Base-by-base conservation (phyloP, 257 asterid species). In the Thymus mandschuricus region DNA sequence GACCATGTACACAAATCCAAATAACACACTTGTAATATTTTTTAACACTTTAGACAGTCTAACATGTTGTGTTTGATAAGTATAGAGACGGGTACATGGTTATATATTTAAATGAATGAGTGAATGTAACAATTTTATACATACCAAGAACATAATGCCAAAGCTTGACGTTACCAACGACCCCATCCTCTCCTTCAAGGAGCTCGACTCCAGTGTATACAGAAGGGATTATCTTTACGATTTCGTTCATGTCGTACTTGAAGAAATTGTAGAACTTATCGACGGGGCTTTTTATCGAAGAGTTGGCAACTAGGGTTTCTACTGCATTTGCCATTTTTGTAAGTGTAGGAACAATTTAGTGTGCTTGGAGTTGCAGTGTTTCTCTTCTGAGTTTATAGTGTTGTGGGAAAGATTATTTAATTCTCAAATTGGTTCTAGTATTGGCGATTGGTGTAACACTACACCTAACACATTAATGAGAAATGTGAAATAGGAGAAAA, bases 91-190 rank as follows among this genome's bases (percentile, higher is more conserved):
- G 10, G 50, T 45, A 45, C 10, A 45, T 45, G 3, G 10, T 45
- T 21, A 21, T 21, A 21, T 21, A 21, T 21, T 21, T 21, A 21
- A 21, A 21, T 21, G 21, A 45, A 0, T 10, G n/a, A 11, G 40
- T 35, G 40, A 38, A 38, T 7, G 8, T 38, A 7, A 38, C 41
- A 38, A 33, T 4, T 38, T 38, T 7, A 38, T 38, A 38, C 4
- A 5, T 31, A 81, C 85, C 85, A 51, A 78, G 3, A 49, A 11
- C 8, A 54, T 75, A 81, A 11, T n/a, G 54, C 82, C 85, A 81
- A 1, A 1, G 50, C 76, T 48, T 81, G 76, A 75, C 46, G 33
- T 52, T 61, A 3, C 85, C 85, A 3, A 68, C 82, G 5, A 49
- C 56, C 48, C 79, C 85, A 15, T 75, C 77, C 52, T 66, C 69